Base-by-base conservation (phyloP, 208 protist genomes). In the Porcisia hertigi region DNA sequence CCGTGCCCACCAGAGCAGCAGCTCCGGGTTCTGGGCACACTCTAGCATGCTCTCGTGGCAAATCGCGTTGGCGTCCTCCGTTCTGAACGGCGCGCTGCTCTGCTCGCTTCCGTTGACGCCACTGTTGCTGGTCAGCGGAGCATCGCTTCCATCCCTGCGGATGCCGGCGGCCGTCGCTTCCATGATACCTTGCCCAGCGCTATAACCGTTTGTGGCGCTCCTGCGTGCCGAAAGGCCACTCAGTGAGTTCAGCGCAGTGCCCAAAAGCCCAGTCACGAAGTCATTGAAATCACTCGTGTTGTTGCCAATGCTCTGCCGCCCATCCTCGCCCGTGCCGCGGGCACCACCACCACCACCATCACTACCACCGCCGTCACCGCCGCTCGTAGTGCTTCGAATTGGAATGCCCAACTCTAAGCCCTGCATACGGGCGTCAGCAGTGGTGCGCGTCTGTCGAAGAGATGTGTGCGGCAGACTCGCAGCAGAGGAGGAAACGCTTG, bases 1-100 rank as follows among this genome's bases (percentile, higher is more conserved):
- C 65, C 93, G 87, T 23, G 86, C 88, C 93, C 93, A 97, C 91
- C 93, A 97, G 70, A 97, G 75, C 55, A 89, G 69, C 66, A 77
- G 30, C 74, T 77, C 76, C 36, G 76, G 77, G 45, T 63, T 73
- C 73, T 79, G 63, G 4, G 70, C 60, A 62, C 60, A 82, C 80
- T 60, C 80, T 71, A 72, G 81, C 88, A 97, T 94, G 64, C 80
- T 91, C 72, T 84, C 77, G 30, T 93, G 80, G 53, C 82, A 84
- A 43, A 82, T 78, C 18, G 76, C 81, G 41, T 52, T 57, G 23
- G 76, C 78, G 47, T 78, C 74, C 65, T 82, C 74, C 16, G 73
- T 78, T 12, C 59, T 66, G 73, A 77, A 82, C 2, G 73, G 52
- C 12, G 58, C 36, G 25, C 55, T 77, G 36, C 47, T 16, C 25